Evolutionary conservation across 257 asterid species (phyloP), one percentile per base, ranked within the genome.

Genomic region (Salvia rosmarinus): DNA sequence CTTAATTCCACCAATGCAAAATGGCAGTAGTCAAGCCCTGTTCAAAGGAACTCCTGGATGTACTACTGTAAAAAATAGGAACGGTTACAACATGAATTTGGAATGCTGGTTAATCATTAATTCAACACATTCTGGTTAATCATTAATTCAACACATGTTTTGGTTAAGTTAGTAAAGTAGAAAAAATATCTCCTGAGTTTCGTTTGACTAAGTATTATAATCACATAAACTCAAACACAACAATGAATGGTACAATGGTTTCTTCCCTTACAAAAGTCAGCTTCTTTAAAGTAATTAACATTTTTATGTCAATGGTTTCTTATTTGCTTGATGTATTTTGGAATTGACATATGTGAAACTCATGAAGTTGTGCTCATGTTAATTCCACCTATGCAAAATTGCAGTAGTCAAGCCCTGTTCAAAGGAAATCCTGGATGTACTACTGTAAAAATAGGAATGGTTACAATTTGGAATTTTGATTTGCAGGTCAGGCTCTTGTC

Each of bases 401-500:
- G 55, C 35, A 35, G 19, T 65, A 39, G 43, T 57, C 21, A 13
- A 59, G 14, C 66, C 23, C 43, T 25, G 20, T 30, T 64, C 51
- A 42, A 49, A 70, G 72, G 20, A 35, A 30, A 50, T 59, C 61
- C 16, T 43, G 63, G 47, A 46, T 44, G 64, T 16, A 40, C 23
- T 52, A 30, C 39, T 61, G 21, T 70, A 19, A 32, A 60, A 65
- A 44, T 71, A 32, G 58, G 68, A 66, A 64, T 20, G 9, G 10
- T 71, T 52, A 79, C 62, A n/a, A 40, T 70, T 55, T 20, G 28
- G 49, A 23, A 59, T 56, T 39, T 66, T 56, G 25, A 51, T 79
- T 81, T 79, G 76, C 78, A 90, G 95, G 97, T 68, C 91, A 88
- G 77, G 95, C 91, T 70, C 96, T 90, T 75, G 88, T 83, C 69